Evolutionary conservation across 345 rosid genomes (phyloP).

Genomic region (Sisymbrium irio): DNA sequence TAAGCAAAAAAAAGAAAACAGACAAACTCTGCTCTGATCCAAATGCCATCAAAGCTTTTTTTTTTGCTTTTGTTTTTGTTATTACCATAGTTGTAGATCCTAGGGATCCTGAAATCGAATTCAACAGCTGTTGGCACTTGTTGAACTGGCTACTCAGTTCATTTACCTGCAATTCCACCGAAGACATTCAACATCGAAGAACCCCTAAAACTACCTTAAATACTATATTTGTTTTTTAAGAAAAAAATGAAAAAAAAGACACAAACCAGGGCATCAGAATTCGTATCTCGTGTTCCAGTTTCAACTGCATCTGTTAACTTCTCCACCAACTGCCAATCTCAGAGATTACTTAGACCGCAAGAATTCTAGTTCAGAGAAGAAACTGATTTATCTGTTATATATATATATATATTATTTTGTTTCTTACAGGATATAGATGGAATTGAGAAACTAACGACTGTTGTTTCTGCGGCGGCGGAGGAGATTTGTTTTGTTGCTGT

Average conservation of each 20-base stretch:
- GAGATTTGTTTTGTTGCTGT: too few relatives aligned
- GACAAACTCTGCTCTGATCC: background rate
- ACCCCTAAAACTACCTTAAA: background rate
- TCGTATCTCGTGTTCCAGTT: slow-evolving; percentile 66
- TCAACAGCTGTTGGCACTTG: slow-evolving; percentile 85
- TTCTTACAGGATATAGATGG: background rate
- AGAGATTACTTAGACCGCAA: background rate
- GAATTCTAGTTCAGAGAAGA: background rate
- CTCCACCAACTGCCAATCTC: slow-evolving; percentile 58
- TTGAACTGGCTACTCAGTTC: slow-evolving; percentile 81
- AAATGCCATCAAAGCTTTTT: background rate
- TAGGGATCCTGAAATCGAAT: slow-evolving; percentile 68
- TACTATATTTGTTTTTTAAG: background rate
- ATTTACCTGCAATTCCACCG: slow-evolving; percentile 35
- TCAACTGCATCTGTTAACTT: slow-evolving; percentile 47
- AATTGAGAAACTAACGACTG: background rate
- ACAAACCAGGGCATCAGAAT: slow-evolving; percentile 69
- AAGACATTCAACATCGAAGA: slow-evolving; percentile 3
- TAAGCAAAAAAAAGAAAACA: background rate
- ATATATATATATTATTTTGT: background rate
- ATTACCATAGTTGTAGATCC: slow-evolving; percentile 66
- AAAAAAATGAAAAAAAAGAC: background rate
- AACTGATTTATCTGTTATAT: too few relatives aligned
- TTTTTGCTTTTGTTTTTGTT: background rate
- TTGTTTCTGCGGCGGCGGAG: background rate